phyloP scores from a whole-genome alignment of 306 rosid species.

The Cicer arietinum region DNA sequence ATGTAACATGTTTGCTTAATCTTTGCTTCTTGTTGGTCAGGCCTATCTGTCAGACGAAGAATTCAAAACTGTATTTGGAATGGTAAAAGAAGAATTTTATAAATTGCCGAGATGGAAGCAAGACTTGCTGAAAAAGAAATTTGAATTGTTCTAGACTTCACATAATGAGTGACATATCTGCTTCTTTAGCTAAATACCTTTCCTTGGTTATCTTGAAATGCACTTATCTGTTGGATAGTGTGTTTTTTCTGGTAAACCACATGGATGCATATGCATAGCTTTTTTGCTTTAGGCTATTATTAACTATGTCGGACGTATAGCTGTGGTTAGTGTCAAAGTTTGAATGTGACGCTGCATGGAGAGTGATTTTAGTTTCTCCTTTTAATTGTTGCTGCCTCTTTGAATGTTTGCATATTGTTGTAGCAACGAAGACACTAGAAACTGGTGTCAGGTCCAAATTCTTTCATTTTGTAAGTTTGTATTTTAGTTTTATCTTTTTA shows the following conservation, averaged over 20 bases:
- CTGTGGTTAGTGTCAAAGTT: slow-evolving; percentile 53
- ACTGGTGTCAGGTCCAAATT: slow-evolving; percentile 57
- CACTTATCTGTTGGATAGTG: slow-evolving; percentile 49
- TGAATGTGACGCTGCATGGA: slow-evolving; percentile 67
- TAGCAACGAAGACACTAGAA: slow-evolving; percentile 50
- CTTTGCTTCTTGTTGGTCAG: slow-evolving; percentile 46
- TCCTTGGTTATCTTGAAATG: slow-evolving; percentile 52
- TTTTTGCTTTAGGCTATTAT: slow-evolving; percentile 45
- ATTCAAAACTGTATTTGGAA: slow-evolving; percentile 70
- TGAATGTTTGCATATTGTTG: slow-evolving; percentile 52
- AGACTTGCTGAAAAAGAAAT: slow-evolving; percentile 87
- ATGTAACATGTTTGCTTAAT: slow-evolving; percentile 28
- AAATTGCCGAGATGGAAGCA: slow-evolving; percentile 91
- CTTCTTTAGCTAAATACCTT: slow-evolving; percentile 44
- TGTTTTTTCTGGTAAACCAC: slow-evolving; percentile 55
- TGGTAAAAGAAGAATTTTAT: slow-evolving; percentile 75
- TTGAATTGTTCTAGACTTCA: slow-evolving; percentile 68
- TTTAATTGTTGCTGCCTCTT: slow-evolving; percentile 53
- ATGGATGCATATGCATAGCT: slow-evolving; percentile 47
- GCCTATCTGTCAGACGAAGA: slow-evolving; percentile 89
- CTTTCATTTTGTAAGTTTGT: slow-evolving; percentile 61
- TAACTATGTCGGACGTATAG: slow-evolving; percentile 47
- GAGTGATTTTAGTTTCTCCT: slow-evolving; percentile 59
- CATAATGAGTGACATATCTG: slow-evolving; percentile 33
- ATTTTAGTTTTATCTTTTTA: slow-evolving; percentile 23